A percentile compares a stretch with the other conserved stretches of the same genome.
phyloP scores from a whole-genome alignment of 2,329 filamentous ascomycete species.

The Talaromyces sp. region DNA sequence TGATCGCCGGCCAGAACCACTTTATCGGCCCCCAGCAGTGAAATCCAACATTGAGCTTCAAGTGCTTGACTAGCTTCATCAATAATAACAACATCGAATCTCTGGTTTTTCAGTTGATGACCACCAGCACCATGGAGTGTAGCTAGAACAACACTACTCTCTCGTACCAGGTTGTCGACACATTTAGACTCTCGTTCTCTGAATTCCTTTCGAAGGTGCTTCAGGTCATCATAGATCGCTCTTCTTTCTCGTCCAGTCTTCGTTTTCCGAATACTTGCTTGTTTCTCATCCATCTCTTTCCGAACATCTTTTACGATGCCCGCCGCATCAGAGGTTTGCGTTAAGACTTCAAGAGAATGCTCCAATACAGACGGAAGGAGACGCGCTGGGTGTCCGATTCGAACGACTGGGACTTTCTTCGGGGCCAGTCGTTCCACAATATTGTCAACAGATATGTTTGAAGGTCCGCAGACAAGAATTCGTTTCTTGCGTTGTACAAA shows the following conservation, averaged over 20 bases:
- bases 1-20: slow-evolving; percentile 92
- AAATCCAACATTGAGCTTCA: slow-evolving; percentile 97
- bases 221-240: slow-evolving; percentile 82
- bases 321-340: slow-evolving; percentile 85
- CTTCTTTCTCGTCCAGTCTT: slow-evolving; percentile 76
- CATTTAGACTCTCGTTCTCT: slow-evolving; percentile 81
- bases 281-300: slow-evolving; percentile 89
- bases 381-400: slow-evolving; percentile 89
- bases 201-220: slow-evolving; percentile 84
- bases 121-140: slow-evolving; percentile 92
- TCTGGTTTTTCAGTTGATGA: slow-evolving; percentile 74
- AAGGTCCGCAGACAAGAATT: slow-evolving; percentile 91
- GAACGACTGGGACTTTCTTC: slow-evolving; percentile 82
- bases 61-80: slow-evolving; percentile 95
- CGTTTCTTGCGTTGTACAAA: slow-evolving; percentile 72
- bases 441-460: slow-evolving; percentile 97
- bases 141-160: slow-evolving; percentile 85
- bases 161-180: slow-evolving; percentile 71
- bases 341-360: slow-evolving; percentile 89
- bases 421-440: slow-evolving; percentile 89
- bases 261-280: slow-evolving; percentile 85
- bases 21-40: slow-evolving; percentile 76
- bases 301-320: slow-evolving; percentile 87
- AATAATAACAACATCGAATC: slow-evolving; percentile 92
- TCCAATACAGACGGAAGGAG: slow-evolving; percentile 83